Evolutionary conservation across 2,329 filamentous ascomycete species (phyloP).

Genomic region (Fusarium coicis): DNA sequence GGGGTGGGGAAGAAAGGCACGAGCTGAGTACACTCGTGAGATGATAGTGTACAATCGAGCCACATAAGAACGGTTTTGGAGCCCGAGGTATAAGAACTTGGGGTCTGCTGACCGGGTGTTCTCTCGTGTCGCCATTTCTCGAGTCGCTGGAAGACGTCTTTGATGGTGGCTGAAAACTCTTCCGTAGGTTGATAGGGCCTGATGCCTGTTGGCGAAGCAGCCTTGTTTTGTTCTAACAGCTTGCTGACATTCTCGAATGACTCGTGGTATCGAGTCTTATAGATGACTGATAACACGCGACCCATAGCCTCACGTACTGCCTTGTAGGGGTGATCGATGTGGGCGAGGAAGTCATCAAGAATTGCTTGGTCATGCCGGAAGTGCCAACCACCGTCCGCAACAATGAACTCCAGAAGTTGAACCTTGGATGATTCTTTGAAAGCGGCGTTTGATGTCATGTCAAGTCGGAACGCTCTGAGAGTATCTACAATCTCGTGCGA

Average conservation of each 20-base stretch:
- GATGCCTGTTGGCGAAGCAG: conserved; percentile 82
- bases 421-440: conserved; percentile 99
- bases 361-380: conserved; percentile 92
- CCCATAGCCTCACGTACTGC: conserved; percentile 96
- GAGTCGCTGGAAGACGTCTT: conserved; percentile 79
- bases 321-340: conserved; percentile 98
- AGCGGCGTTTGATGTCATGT: conserved; percentile 94
- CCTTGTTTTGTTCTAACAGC: conserved; percentile 82
- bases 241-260: conserved; percentile 83
- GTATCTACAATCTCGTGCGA: conserved; percentile 87
- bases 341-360: conserved; percentile 85
- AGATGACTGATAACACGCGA: conserved; percentile 86
- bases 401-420: conserved; percentile 85
- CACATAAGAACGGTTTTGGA: conserved; percentile 96
- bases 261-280: conserved; percentile 92
- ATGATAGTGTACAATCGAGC: conserved; percentile 91
- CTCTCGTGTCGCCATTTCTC: conserved; percentile 90
- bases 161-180: conserved; percentile 78
- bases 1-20: conserved; percentile 89
- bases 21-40: conserved; percentile 91
- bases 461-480: conserved; percentile 85
- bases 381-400: conserved; percentile 93
- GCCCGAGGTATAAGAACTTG: conserved; percentile 92
- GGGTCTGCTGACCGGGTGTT: conserved; percentile 87
- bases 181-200: conserved; percentile 83